These are phyloP conservation scores for Salix dunnii DNA, from an alignment of 345 rosid genomes.

Conservation along the genomic window DNA sequence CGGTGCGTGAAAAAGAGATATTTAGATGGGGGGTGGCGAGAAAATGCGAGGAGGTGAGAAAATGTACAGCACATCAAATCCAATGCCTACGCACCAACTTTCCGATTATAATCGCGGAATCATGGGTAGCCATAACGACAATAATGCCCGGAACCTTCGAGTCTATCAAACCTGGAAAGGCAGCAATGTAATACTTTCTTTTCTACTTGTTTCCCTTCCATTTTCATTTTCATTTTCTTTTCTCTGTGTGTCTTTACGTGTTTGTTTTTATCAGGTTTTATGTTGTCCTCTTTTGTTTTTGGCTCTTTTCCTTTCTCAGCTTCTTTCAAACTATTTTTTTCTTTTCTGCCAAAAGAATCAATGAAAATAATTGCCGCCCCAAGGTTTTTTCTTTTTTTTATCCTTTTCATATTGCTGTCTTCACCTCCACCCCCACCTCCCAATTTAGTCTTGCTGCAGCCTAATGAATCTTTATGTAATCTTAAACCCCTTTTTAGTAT, in stretches of 20 bases:
- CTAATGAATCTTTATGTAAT: not conserved
- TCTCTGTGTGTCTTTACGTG: not conserved
- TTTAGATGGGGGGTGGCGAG: not conserved
- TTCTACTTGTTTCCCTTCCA: not conserved
- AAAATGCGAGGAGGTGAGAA: not conserved
- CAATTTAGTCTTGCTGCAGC: not conserved
- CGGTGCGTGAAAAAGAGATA: not conserved
- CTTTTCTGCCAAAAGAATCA: not conserved
- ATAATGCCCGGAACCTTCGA: constrained; percentile 27
- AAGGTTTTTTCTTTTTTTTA: not conserved
- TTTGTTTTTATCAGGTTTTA: not conserved
- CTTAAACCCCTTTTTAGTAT: not conserved
- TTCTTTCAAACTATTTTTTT: not conserved
- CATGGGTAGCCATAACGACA: constrained; percentile 15
- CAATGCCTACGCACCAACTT: constrained; percentile 26
- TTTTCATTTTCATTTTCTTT: not conserved
- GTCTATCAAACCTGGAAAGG: constrained; percentile 71
- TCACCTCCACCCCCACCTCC: too few species aligned
- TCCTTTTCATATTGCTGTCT: too few species aligned
- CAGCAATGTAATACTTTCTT: constrained; percentile 39
- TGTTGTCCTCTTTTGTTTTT: not conserved
- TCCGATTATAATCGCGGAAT: constrained; percentile 40
- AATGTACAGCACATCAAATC: constrained; percentile 17
- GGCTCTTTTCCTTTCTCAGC: not conserved
- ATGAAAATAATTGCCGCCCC: not conserved